phyloP scores from a whole-genome alignment of 2,329 filamentous ascomycete genomes.

The Trichoderma cornu-damae region DNA sequence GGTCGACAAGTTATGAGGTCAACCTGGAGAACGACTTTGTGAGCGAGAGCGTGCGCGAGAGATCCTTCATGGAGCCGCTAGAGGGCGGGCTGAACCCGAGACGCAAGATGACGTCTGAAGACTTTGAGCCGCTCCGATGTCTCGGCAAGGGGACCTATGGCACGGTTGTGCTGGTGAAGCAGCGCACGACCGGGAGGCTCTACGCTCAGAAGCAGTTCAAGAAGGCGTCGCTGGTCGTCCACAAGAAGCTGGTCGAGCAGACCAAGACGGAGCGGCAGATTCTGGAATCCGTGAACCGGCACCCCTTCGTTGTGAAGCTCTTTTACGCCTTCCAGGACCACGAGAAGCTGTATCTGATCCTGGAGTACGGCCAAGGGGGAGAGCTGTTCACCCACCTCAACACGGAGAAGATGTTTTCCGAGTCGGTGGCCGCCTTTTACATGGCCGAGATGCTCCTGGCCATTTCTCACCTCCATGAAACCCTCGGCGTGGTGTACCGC shows the following conservation, averaged over 20 bases:
- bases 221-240: conserved; percentile 90
- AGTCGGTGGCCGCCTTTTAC: conserved; percentile 88
- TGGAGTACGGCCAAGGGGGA: conserved; percentile 95
- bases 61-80: conserved; percentile 41
- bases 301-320: conserved; percentile 96
- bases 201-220: conserved; percentile 99
- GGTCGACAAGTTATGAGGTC: conserved; percentile 75
- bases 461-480: conserved; percentile 85
- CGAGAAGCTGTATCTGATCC: conserved; percentile 93
- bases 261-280: conserved; percentile 96
- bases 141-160: conserved; percentile 95
- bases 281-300: conserved; percentile 89
- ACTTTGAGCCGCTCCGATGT: conserved; percentile 87
- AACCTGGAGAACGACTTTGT: conserved; percentile 79
- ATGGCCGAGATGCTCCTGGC: conserved; percentile 98
- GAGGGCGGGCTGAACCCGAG: conserved; percentile 52
- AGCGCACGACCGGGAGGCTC: conserved; percentile 77
- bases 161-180: conserved; percentile 89
- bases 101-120: conserved; percentile 84
- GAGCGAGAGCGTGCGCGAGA: conserved; percentile 55
- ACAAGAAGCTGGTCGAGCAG: conserved; percentile 94
- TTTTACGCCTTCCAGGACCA: conserved; percentile 98
- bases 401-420: conserved; percentile 91
- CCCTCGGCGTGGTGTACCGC: conserved; percentile 89
- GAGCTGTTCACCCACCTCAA: conserved; percentile 95